These are phyloP conservation scores for Verbena officinalis DNA, from an alignment of 257 asterid species.

Conservation along the genomic window DNA sequence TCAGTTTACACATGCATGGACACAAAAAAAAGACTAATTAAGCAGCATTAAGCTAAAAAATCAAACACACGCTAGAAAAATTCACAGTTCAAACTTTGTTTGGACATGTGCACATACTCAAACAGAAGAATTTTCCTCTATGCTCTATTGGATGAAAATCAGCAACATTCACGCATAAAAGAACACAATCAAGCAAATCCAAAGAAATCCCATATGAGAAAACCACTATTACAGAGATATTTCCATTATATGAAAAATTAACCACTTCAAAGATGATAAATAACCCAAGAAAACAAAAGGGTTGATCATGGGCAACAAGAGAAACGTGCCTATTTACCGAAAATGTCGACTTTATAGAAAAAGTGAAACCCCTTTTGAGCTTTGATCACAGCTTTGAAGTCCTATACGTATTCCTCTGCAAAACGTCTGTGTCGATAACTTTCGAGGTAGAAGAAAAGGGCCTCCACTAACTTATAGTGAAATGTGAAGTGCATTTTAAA, in stretches of 20 bases:
- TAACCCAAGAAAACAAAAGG: background rate
- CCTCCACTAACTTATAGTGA: background rate
- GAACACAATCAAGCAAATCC: background rate
- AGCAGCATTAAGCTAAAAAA: background rate
- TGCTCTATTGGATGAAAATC: background rate
- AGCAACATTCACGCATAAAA: background rate
- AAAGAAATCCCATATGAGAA: background rate
- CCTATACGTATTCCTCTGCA: background rate
- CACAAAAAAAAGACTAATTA: background rate
- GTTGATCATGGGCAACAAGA: conserved; percentile 1
- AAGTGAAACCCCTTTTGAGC: conserved; percentile 31
- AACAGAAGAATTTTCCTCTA: background rate
- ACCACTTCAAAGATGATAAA: background rate
- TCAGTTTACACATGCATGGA: conserved; percentile 23
- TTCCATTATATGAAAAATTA: background rate
- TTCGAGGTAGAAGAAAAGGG: background rate
- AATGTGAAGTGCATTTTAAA: conserved; percentile 11
- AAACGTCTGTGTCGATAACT: conserved; percentile 18
- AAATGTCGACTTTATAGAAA: conserved; percentile 15
- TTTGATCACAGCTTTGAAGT: conserved; percentile 14
- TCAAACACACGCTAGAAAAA: background rate
- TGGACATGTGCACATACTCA: background rate
- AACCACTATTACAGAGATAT: conserved; percentile 3
- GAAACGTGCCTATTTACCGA: conserved; percentile 19
- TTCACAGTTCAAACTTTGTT: background rate